phyloP scores from a whole-genome alignment of 768 basidiomycete species.

The Sarcodon sp. region DNA sequence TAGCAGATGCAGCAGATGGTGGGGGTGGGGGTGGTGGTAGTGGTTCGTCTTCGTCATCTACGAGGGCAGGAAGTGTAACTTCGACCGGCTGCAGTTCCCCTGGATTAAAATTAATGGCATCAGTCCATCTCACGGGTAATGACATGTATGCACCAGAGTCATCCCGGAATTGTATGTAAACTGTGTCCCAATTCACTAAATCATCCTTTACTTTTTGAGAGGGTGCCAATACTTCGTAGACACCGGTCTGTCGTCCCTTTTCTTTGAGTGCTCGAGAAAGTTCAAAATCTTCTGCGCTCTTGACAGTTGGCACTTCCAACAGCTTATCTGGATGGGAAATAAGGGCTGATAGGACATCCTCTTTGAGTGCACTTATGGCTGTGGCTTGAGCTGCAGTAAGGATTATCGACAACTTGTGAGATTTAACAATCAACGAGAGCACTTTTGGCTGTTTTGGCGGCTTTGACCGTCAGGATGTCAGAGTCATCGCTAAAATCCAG shows the following conservation, averaged over 20 bases:
- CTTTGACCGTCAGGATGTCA: conserved; percentile 15
- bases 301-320: conserved; percentile 23
- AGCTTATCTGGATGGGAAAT: conserved; percentile 11
- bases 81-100: conserved; percentile 49
- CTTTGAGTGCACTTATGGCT: conserved; percentile 44
- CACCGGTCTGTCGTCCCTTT: conserved; percentile 31
- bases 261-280: conserved; percentile 42
- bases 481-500: not conserved
- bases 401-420: conserved; percentile 58
- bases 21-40: conserved; percentile 18
- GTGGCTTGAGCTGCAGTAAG: conserved; percentile 44
- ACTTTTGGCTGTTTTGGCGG: conserved; percentile 48
- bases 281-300: conserved; percentile 41
- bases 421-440: conserved; percentile 59
- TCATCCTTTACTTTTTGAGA: conserved; percentile 32
- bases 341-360: conserved; percentile 25
- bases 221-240: conserved; percentile 41
- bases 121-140: not conserved
- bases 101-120: conserved; percentile 12
- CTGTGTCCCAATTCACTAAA: conserved; percentile 49
- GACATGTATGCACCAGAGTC: conserved; percentile 35
- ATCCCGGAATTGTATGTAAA: conserved; percentile 60
- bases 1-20: conserved; percentile 11
- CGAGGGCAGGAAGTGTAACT: conserved; percentile 40
- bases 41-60: conserved; percentile 49